A percentile compares a stretch with the other conserved stretches of the same genome.
Conservation (phyloP, 2,329 filamentous ascomycete genomes). For the Diaporthe batatas region DNA sequence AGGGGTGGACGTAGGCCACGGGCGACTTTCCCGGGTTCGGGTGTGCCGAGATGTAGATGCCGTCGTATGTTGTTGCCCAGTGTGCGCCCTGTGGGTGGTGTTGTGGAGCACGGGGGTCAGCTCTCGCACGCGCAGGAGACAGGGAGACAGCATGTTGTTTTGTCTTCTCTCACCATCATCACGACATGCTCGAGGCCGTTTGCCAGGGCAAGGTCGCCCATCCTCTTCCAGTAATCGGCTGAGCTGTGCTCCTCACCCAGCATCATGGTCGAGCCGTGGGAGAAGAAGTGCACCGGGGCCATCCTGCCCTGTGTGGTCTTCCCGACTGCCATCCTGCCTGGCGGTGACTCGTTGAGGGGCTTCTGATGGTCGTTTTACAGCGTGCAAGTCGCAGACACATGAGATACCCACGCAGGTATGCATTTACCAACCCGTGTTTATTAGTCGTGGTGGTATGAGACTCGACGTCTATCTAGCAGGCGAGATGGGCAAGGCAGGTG, state of each 20-base stretch:
- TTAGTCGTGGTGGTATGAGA: neutral
- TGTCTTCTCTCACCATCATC: constrained; percentile 67
- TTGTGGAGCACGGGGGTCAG: constrained; percentile 12
- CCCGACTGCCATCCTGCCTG: constrained; percentile 27
- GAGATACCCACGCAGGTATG: neutral
- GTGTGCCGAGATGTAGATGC: constrained; percentile 72
- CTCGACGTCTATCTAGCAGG: neutral
- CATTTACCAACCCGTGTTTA: neutral
- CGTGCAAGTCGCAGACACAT: neutral
- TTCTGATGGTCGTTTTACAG: too few species aligned
- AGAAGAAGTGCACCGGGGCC: constrained; percentile 76
- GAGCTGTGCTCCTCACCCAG: constrained; percentile 73
- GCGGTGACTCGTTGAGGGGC: neutral
- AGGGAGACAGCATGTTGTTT: neutral
- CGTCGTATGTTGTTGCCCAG: constrained; percentile 70
- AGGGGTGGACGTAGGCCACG: constrained; percentile 75
- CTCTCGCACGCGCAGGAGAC: neutral
- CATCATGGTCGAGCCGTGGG: constrained; percentile 81
- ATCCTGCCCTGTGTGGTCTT: constrained; percentile 35
- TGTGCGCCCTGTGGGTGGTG: constrained; percentile 67
- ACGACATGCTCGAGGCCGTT: constrained; percentile 72
- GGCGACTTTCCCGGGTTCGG: constrained; percentile 71
- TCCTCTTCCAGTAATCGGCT: constrained; percentile 75
- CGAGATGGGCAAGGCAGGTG: constrained; percentile 7
- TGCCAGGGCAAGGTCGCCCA: constrained; percentile 72